Evolutionary conservation across 2,329 filamentous ascomycete species (phyloP), one percentile per base, ranked within the genome.

Genomic region (Cryphonectria radicalis): DNA sequence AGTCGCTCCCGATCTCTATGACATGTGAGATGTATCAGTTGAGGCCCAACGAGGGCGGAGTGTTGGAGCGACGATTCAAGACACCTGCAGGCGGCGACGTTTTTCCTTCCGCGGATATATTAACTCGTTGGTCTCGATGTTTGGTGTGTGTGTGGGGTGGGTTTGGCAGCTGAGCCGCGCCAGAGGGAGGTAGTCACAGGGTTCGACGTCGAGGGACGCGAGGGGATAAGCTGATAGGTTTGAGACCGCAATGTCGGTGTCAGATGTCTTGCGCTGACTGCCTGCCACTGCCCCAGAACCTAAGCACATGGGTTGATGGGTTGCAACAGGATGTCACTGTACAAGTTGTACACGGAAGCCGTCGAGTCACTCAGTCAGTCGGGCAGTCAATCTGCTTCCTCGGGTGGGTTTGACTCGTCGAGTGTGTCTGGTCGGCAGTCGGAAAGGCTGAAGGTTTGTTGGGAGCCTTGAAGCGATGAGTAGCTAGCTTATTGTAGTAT

Each of bases 181-280:
- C 25, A 28, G 59, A 57, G 28, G 46, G 46, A 50, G 6, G 2
- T 8, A 22, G 46, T 43, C 53, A 59, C 64, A 50, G 63, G 64
- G 25, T 70, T 65, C 63, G 60, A 67, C 55, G 53, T 25, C 53
- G 53, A 65, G 46, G 57, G 57, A 55, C 25, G 55, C 55, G 66
- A 62, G 60, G 66, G 46, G 66, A 65, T 14, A 50, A 68, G 69
- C 66, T 71, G 66, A 71, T 71, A 71, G 69, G 69, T 63, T 62
- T 63, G 60, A 40, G 42, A 50, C 66, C 69, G 69, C 63, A 46
- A 42, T 43, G 53, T 62, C 62, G 60, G 70, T 71, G 70, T 71
- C 70, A 71, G 70, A 69, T 71, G 70, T 62, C 63, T 50, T 67
- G 65, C 28, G 40, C 53, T 32, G 70, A 37, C 68, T 68, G 40